Conservation (phyloP, 441 rosid species). For the Raphanus hybrid region DNA sequence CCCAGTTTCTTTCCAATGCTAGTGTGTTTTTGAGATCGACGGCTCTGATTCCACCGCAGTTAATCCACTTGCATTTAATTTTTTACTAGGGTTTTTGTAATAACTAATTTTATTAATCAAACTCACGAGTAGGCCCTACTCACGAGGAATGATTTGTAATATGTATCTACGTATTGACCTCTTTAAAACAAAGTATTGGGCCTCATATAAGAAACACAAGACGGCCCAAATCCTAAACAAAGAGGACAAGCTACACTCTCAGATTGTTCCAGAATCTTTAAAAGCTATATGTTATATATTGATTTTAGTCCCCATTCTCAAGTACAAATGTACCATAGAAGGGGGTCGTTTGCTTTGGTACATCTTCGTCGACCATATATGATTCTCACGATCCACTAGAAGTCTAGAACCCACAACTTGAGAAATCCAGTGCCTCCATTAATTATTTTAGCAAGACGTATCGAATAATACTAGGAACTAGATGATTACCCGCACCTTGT, state of each 20-base stretch:
- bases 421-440: conserved; percentile 2
- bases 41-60: conserved; percentile 5
- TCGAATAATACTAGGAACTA: background rate
- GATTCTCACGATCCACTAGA: conserved; percentile 22
- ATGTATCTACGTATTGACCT: background rate
- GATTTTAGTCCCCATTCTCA: background rate
- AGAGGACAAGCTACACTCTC: background rate
- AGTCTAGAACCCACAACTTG: conserved; percentile 16
- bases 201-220: background rate
- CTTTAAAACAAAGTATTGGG: background rate
- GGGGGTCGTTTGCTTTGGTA: background rate
- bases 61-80: conserved; percentile 3
- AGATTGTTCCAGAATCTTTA: background rate
- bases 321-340: conserved; percentile 2
- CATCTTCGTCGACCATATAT: conserved; percentile 6
- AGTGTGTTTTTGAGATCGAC: background rate
- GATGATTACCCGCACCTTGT: too few species aligned
- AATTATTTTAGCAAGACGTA: background rate
- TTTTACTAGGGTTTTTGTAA: conserved; percentile 5
- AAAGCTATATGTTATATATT: background rate
- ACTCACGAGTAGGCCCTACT: background rate
- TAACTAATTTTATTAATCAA: background rate
- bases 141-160: background rate
- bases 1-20: background rate
- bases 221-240: conserved; percentile 8